Evolutionary conservation across 164 flowering plant genomes (phyloP), one percentile per base, ranked within the genome.

Genomic region (Kalanchoe fedtschenkoi): DNA sequence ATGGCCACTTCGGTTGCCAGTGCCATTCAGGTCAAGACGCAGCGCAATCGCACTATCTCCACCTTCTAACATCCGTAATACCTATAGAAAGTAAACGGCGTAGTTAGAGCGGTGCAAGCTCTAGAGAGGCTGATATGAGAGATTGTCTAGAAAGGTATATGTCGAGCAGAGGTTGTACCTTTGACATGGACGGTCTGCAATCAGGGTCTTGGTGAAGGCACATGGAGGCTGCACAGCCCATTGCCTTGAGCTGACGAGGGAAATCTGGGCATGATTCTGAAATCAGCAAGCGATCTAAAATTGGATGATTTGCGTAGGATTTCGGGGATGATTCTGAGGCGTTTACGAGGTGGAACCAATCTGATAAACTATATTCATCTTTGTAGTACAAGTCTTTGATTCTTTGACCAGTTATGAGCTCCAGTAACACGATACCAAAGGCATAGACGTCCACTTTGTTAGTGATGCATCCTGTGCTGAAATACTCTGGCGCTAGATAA

Each of bases 401-500:
- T 74, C 72, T 85, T 58, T 46, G 63, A 33, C 96, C 95, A 0
- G 89, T 87, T 29, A 89, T 78, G 44, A 91, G 72, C 74, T 91
- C 96, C 44, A 87, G 28, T 51, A 91, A 60, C 35, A 87, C 83
- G 61, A 89, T 68, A 13, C 98, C 98, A 68, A 87, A 91, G 58
- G 96, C 91, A 70, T 86, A 91, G 2, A 87, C 80, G 63, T 88
- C 97, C 58, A 86, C 82, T 73, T 83, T 87, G 58, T 83, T 78
- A 32, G 92, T 81, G 44, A 91, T 68, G 53, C 65, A 68, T 63
- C 78, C 93, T 9, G 81, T 81, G 47, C 71, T 71, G 14, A 74
- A 63, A 64, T 83, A 85, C 72, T 91, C 97, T 58, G 97, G 96
- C 39, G 97, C 95, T 59, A 89, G 86, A 68, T 79, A 89, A 75